Evolutionary conservation across 1,284 basidiomycete genomes (phyloP), one percentile per base, ranked within the genome.

Genomic region (Stygiomarasmius scandens): DNA sequence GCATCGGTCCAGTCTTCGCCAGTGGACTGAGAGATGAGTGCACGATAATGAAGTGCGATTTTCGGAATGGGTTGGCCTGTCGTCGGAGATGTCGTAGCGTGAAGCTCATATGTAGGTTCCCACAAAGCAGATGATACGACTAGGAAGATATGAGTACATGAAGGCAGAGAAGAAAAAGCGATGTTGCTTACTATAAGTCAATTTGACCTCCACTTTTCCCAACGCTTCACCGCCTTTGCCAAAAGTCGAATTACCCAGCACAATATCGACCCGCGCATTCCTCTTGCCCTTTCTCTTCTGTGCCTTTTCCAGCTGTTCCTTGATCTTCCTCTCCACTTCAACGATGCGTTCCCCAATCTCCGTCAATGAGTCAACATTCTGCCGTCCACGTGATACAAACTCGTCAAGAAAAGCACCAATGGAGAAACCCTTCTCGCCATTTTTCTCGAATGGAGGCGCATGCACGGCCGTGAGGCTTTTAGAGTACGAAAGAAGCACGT

Each of bases 1-100:
- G 79, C 74, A 56, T 77, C 71, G 12, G 63, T 73, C 85, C 85
- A 88, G 58, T 85, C 81, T 64, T 87, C 86, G 9, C 85, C 85
- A 0, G 85, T 85, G 58, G 64, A 69, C 63, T 88, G 85, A 0
- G 68, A 69, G 55, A 87, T 74, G 32, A 73, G 72, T 0, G 84
- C 84, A 22, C 81, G 79, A 63, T 85, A 86, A 60, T 83, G 78
- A 1, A 88, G 72, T 0, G 77, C 63, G 22, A 85, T 76, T 0
- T 74, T 69, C 2, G 74, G 63, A 0, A 76, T 72, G 3, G 80
- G 77, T 57, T 76, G 73, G 0, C 78, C 77, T 20, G 74, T 74
- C 12, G 66, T 66, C n/a, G 29, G 43, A 24, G 74, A 71, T 0
- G 79, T 80, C 0, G 74, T 76, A 0, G 82, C 82, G 55, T 83